Evolutionary conservation across 2,329 filamentous ascomycete genomes (phyloP), one percentile per base, ranked within the genome.

Genomic region (Epichloe aotearoae): DNA sequence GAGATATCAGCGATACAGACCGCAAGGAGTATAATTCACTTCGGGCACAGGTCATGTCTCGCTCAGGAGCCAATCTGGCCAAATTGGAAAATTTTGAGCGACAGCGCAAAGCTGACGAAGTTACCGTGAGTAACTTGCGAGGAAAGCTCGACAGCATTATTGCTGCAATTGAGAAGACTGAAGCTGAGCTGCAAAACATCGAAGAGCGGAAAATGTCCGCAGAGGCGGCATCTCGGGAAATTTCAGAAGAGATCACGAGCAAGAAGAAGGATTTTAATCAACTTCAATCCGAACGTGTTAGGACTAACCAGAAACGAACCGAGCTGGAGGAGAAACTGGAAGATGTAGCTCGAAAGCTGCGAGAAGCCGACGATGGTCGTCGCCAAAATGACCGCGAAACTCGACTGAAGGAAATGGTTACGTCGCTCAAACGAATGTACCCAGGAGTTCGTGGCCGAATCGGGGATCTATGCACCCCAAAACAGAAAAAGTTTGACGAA

Each of bases 401-500:
- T 26, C 76, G 82, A 53, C 82, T 84, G 61, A 88, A 88, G 60
- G 90, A 95, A 62, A 86, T 88, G 62, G 83, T 97, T 36, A 82
- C 83, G 11, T 83, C 87, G 34, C 74, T 98, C 60, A 95, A 95
- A 66, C 84, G 89, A 49, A 86, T 95, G 55, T 95, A 89, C 59
- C 88, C 89, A 1, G 91, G 91, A 45, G 91, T 98, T 43, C 87
- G 87, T 57, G 93, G 93, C 19, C 83, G 91, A 44, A 80, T 97
- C 44, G 88, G 88, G 55, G 88, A 95, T 57, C 78, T 98, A 41
- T 96, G 93, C 71, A 90, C 88, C 57, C 91, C 93, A 1, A 97
- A 96, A 67, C 88, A 96, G 70, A 96, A 95, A 69, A 97, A 96
- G 66, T 98, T 84, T 61, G 87, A 93, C 56, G 88, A 93, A 58